Conservation (phyloP, 2,329 filamentous ascomycete genomes). For the Exophiala mesophila region DNA sequence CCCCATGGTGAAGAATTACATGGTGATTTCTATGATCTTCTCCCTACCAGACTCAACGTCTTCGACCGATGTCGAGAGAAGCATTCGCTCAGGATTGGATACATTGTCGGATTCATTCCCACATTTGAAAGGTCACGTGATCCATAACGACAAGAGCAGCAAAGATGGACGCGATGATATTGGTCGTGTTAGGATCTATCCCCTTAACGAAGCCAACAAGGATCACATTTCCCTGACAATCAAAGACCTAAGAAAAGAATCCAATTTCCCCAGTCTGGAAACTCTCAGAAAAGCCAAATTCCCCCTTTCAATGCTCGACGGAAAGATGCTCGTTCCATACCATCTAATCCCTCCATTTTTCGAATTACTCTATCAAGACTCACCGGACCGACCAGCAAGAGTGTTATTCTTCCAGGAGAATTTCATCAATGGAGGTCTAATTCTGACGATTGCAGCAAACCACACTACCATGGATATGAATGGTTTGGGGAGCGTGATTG, state of each 20-base stretch:
- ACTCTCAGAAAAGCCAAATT: conserved; percentile 37
- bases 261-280: conserved; percentile 36
- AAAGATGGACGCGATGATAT: too few relatives aligned
- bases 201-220: conserved; percentile 11
- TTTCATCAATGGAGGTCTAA: conserved; percentile 46
- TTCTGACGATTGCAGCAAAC: conserved; percentile 47
- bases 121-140: conserved; percentile 45
- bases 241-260: conserved; percentile 40
- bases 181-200: conserved; percentile 40
- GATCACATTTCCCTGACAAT: conserved; percentile 35
- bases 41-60: conserved; percentile 5
- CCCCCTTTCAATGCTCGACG: conserved; percentile 48
- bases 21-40: conserved; percentile 39
- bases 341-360: conserved; percentile 35
- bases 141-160: conserved; percentile 31
- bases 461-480: conserved; percentile 51
- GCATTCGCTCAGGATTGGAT: conserved; percentile 32
- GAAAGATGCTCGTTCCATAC: conserved; percentile 39
- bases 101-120: conserved; percentile 40
- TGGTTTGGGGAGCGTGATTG: conserved; percentile 45
- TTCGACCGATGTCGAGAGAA: neutral
- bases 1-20: conserved; percentile 6
- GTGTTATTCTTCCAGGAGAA: conserved; percentile 48
- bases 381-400: conserved; percentile 28
- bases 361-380: conserved; percentile 10